A percentile compares a stretch with the other conserved stretches of the same genome.
Conservation (phyloP, 163 green algal genomes). For the Smithsoniella earleae region DNA sequence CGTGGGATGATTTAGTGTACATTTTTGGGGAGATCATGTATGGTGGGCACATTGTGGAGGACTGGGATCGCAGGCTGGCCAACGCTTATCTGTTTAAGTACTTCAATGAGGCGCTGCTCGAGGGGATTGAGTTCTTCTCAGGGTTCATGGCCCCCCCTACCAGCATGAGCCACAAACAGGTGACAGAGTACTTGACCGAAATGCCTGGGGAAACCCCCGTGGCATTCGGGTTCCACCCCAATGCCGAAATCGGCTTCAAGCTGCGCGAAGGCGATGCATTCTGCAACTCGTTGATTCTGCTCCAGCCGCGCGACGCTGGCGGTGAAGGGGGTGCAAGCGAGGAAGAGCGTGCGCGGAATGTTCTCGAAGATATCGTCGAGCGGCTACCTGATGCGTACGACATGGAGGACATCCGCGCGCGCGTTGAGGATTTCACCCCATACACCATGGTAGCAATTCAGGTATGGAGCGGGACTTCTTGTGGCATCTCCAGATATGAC, state of each 20-base stretch:
- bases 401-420: slow-evolving; percentile 77
- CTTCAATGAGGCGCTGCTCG: slow-evolving; percentile 72
- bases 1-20: slow-evolving; percentile 84
- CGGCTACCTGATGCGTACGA: slow-evolving; percentile 67
- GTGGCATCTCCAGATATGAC: too few species aligned
- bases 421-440: slow-evolving; percentile 69
- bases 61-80: slow-evolving; percentile 77
- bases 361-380: slow-evolving; percentile 72
- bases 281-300: slow-evolving; percentile 55
- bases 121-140: slow-evolving; percentile 74
- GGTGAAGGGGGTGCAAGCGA: slow-evolving; percentile 37
- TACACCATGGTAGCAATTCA: slow-evolving; percentile 86
- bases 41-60: slow-evolving; percentile 87
- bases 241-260: slow-evolving; percentile 87
- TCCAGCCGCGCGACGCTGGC: slow-evolving; percentile 66
- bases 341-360: slow-evolving; percentile 68
- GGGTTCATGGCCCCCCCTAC: slow-evolving; percentile 58
- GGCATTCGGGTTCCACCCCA: slow-evolving; percentile 82
- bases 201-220: slow-evolving; percentile 74
- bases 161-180: slow-evolving; percentile 62
- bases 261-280: slow-evolving; percentile 73
- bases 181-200: slow-evolving; percentile 68
- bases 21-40: slow-evolving; percentile 97
- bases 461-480: slow-evolving; percentile 43
- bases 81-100: slow-evolving; percentile 71